These are phyloP conservation scores for Scutellaria barbata DNA, from an alignment of 257 asterid species.

Conservation along the genomic window DNA sequence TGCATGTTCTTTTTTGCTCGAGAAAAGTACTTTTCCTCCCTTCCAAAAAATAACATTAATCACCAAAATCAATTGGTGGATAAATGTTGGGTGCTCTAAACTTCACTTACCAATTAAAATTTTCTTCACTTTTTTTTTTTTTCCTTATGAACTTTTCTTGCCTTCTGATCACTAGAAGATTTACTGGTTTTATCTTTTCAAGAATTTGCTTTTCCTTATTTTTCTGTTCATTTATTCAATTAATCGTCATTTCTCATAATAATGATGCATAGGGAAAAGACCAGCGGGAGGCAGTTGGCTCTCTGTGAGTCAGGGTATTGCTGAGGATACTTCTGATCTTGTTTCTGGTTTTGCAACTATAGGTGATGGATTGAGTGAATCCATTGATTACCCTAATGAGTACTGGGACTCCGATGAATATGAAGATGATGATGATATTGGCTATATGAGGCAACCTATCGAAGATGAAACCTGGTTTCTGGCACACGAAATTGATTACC, in stretches of 20 bases:
- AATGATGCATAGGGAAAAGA: constrained; percentile 61
- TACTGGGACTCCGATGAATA: constrained; percentile 99
- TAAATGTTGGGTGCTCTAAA: not conserved
- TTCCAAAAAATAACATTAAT: not conserved
- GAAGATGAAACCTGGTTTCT: constrained; percentile 96
- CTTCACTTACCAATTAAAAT: not conserved
- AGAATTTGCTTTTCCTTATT: constrained; percentile 9
- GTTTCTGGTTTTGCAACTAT: constrained; percentile 98
- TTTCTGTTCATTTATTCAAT: constrained; percentile 27
- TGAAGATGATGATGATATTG: constrained; percentile 94
- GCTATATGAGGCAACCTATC: constrained; percentile 92
- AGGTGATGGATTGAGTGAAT: constrained; percentile 84
- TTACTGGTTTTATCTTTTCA: not conserved
- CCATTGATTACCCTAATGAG: constrained; percentile 85
- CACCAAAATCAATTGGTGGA: constrained; percentile 8
- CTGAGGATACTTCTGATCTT: constrained; percentile 93
- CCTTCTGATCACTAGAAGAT: constrained; percentile 17
- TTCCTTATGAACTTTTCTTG: not conserved
- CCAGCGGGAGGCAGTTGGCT: constrained; percentile 83
- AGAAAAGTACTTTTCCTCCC: no score
- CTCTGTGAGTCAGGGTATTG: constrained; percentile 94
- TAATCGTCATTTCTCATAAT: constrained; percentile 28
- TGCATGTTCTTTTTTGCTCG: constrained; percentile 2
- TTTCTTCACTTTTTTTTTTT: not conserved
- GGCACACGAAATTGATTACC: constrained; percentile 96